Percentiles rank a stretch among this genome's conserved stretches.
phyloP scores from a whole-genome alignment of 2,329 filamentous ascomycete species.

The Byssochlamys sp. region DNA sequence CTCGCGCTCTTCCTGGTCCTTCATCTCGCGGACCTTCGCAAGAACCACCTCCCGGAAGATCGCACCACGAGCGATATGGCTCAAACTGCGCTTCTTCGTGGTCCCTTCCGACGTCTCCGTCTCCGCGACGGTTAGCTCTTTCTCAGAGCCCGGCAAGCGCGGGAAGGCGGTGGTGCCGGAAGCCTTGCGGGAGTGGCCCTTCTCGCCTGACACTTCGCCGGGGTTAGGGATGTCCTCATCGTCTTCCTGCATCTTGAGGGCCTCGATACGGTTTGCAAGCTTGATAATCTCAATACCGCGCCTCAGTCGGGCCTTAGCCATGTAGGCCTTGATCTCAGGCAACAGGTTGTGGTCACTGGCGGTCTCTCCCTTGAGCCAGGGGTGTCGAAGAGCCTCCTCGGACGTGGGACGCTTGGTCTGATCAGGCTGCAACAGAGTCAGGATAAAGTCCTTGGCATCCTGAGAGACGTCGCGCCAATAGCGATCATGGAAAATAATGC shows the following conservation, averaged over 20 bases:
- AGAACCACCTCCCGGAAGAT: constrained; percentile 93
- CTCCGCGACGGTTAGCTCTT: constrained; percentile 1
- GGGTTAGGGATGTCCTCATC: constrained; percentile 58
- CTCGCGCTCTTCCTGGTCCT: constrained; percentile 69
- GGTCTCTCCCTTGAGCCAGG: constrained; percentile 82
- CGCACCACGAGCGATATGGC: constrained; percentile 53
- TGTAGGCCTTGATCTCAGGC: constrained; percentile 90
- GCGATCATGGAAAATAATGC: constrained; percentile 88
- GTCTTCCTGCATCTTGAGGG: constrained; percentile 86
- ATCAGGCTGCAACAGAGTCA: constrained; percentile 66
- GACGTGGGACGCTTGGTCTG: constrained; percentile 69
- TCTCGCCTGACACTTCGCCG: constrained; percentile 48
- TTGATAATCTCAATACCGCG: constrained; percentile 94
- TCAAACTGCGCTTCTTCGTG: constrained; percentile 45
- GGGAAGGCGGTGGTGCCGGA: constrained; percentile 16
- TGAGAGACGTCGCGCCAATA: constrained; percentile 97
- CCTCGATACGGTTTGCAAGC: constrained; percentile 87
- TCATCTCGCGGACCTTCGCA: constrained; percentile 86
- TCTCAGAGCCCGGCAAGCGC: constrained; percentile 13
- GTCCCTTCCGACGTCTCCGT: constrained; percentile 10
- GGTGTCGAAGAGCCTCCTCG: constrained; percentile 68
- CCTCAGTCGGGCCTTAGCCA: constrained; percentile 79
- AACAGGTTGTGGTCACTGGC: constrained; percentile 94
- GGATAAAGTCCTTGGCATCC: constrained; percentile 92
- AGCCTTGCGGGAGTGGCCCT: constrained; percentile 5